A percentile compares a stretch with the other conserved stretches of the same genome.
phyloP scores from a whole-genome alignment of 805 yeast genomes.

The Suhomyces pyralidae region DNA sequence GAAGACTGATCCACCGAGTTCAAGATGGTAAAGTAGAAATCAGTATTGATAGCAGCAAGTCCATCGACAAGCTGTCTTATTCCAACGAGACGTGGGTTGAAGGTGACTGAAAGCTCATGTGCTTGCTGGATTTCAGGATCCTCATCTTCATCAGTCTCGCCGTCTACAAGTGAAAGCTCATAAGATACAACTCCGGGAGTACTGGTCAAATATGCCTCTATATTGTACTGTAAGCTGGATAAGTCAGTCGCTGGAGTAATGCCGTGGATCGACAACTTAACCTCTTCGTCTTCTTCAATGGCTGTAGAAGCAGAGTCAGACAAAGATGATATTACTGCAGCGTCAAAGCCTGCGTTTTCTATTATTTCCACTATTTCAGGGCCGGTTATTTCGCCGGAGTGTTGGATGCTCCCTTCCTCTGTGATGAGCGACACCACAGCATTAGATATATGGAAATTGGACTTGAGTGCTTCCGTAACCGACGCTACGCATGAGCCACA shows the following conservation, averaged over 20 bases:
- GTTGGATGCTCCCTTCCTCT: constrained; percentile 31
- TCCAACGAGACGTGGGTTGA: constrained; percentile 53
- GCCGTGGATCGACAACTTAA: constrained; percentile 33
- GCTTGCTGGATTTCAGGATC: constrained; percentile 15
- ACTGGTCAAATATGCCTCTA: constrained; percentile 37
- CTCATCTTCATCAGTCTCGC: constrained; percentile 10
- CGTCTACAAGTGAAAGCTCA: constrained; percentile 19
- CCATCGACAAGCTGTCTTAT: constrained; percentile 57
- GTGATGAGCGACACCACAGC: constrained; percentile 37
- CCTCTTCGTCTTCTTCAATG: constrained; percentile 24
- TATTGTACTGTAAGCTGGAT: constrained; percentile 31
- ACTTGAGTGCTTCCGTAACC: constrained; percentile 30
- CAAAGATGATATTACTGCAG: constrained; percentile 6
- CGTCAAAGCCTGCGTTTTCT: constrained; percentile 33
- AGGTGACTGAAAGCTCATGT: constrained; percentile 44
- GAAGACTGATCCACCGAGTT: constrained; percentile 51
- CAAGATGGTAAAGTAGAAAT: constrained; percentile 49
- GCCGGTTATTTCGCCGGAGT: constrained; percentile 10
- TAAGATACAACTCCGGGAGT: constrained; percentile 27
- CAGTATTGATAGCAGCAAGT: constrained; percentile 44
- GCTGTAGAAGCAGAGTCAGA: background rate
- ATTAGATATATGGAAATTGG: constrained; percentile 19
- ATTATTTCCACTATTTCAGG: constrained; percentile 19
- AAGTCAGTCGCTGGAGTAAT: constrained; percentile 26
- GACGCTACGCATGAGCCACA: constrained; percentile 44